Conservation (phyloP, 768 basidiomycete species). For the Rossbeevera mucosa region DNA sequence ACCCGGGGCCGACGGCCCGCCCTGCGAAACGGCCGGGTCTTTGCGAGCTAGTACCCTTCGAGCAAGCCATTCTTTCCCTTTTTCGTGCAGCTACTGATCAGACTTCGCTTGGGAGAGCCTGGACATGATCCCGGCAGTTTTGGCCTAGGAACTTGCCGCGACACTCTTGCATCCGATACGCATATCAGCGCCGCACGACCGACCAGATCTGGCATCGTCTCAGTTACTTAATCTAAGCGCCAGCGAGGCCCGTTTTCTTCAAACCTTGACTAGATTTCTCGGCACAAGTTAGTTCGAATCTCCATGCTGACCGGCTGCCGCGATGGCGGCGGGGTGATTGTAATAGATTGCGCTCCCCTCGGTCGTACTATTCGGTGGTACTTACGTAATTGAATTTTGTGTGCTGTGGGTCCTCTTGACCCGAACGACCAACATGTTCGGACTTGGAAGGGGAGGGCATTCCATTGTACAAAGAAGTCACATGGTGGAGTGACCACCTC, state of each 20-base stretch:
- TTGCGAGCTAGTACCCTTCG: neutral
- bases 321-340: constrained; percentile 22
- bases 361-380: constrained; percentile 19
- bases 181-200: constrained; percentile 1
- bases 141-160: neutral
- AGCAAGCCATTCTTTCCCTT: constrained; percentile 11
- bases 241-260: no score
- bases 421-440: neutral
- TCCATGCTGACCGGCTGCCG: constrained; percentile 20
- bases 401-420: constrained; percentile 4
- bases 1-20: constrained; percentile 16
- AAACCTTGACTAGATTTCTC: constrained; percentile 5
- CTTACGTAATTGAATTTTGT: constrained; percentile 4
- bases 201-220: constrained; percentile 15
- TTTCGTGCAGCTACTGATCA: constrained; percentile 7
- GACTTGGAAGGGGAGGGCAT: constrained; percentile 1
- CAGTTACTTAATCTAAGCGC: constrained; percentile 17
- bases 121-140: neutral
- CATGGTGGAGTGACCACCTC: neutral
- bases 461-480: constrained; percentile 2
- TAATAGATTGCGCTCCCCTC: constrained; percentile 17
- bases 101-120: neutral
- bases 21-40: neutral
- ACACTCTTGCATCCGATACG: neutral
- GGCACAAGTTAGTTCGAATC: constrained; percentile 10